Base-by-base conservation (phyloP, 306 rosid species). In the Quercus ilex region DNA sequence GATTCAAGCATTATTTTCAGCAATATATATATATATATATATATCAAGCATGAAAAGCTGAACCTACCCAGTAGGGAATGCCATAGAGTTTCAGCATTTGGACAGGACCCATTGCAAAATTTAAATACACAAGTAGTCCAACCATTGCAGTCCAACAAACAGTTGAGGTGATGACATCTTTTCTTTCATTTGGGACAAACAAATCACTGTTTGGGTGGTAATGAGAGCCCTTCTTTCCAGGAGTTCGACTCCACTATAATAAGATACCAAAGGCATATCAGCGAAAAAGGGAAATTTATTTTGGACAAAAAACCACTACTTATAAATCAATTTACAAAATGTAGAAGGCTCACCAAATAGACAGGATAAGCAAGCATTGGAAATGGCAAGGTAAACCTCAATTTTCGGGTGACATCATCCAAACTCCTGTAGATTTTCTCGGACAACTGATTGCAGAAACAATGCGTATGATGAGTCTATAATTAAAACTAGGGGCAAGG, bases 291-390 rank as follows among this genome's bases (percentile, higher is more conserved):
- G 51, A 19, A 9, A 18, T 35, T 35, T 18, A 5, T 33, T 64
- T 64, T 18, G 46, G 2, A 35, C 1, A 6, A 35, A 28, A 64
- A 65, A 3, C 43, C 15, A 65, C 19, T 18, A 35, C 17, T 49
- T 49, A 10, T 4, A 67, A 21, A 19, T 35, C 9, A 65, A 64
- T 9, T 28, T 55, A 59, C 59, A 76, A 41, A 51, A 71, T 79
- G 51, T 55, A 43, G 49, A 56, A 14, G 46, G 81, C 96, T 89
- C 76, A 96, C 99, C 85, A 96, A 91, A 86, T 96, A 96, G 23
- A 96, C 8, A 28, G 99, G 99, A 49, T 82, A 96, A 64, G 99
- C 99, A 80, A 96, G 99, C 93, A 96, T 81, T 55, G 99, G 99
- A 69, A 93, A 93, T 55, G 99, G 98, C 19, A 80, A 59, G 52